Evolutionary conservation across 352 stramenopile species (phyloP), one percentile per base, ranked within the genome.

Genomic region (Elongisporangium prolatum): DNA sequence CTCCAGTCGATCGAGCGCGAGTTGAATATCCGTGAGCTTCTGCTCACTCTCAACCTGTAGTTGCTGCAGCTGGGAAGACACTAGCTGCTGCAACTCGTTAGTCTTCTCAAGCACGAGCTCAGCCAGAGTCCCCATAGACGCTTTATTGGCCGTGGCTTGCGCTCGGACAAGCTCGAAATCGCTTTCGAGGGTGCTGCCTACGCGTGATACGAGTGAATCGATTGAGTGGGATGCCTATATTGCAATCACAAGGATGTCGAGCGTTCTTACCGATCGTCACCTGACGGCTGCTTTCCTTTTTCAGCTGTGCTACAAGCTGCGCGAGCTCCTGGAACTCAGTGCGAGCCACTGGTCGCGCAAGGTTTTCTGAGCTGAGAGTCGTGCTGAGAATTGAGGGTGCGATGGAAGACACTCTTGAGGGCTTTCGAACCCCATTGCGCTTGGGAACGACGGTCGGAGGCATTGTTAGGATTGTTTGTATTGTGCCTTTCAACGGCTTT

Each of bases 281-380:
- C 10, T 82, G 73, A 2, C 70, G 69, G 24, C 70, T 48, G 0
- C 60, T 57, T 25, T 89, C 67, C 52, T 87, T 86, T 10, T 71
- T 72, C 11, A 89, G 68, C 53, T 85, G 65, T 0, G 66, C 67
- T 16, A 87, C 76, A 0, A 53, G 55, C 14, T 62, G 52, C 21
- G 70, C 61, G n/a, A 89, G 68, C 53, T 87, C 76, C 56, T 84
- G 77, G 52, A 87, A 89, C 56, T 87, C 79, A 48, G 66, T 67
- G 22, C 79, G 58, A 3, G 75, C 82, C 8, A 89, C 75, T 48
- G 72, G 74, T 16, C 74, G 75, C 2, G 79, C 72, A 54, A 44
- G 34, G 34, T 44, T 44, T 17, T 44, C 34, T 9, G 11, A 44
- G 10, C 34, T 44, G 11, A 17, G 11, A 3, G 34, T 44, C 34